These are phyloP conservation scores for Santalum album DNA, from an alignment of 164 flowering plant species.

Conservation along the genomic window DNA sequence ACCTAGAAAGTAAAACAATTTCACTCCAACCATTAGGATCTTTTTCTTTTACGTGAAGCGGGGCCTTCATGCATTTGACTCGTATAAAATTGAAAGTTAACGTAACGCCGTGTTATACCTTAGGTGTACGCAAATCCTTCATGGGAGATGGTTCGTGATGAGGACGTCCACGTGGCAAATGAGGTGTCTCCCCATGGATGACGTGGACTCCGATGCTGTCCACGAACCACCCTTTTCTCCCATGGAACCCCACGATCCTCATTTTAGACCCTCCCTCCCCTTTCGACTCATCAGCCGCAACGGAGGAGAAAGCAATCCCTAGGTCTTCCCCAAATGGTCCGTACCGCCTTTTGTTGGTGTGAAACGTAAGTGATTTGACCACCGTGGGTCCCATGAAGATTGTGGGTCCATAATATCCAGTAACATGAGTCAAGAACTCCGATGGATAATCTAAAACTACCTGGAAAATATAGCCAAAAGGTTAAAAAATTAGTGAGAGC, in stretches of 20 bases:
- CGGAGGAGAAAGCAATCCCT: background rate
- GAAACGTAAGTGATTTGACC: background rate
- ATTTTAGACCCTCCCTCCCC: background rate
- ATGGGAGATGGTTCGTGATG: background rate
- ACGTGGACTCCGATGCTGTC: constrained; percentile 2
- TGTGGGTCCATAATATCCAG: background rate
- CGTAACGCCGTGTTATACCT: no score
- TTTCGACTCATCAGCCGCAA: background rate
- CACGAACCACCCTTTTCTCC: background rate
- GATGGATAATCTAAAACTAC: background rate
- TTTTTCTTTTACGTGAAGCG: no score
- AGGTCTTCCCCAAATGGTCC: background rate
- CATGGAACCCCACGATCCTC: background rate
- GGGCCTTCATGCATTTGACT: no score
- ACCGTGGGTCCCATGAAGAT: background rate
- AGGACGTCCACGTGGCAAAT: background rate
- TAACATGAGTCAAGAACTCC: background rate
- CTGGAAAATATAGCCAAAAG: background rate
- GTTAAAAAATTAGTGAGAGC: no score
- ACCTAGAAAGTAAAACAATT: background rate
- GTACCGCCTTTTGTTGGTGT: background rate
- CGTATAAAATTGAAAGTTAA: no score
- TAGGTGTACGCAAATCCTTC: no score
- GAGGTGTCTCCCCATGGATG: background rate
- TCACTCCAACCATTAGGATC: no score